phyloP scores from a whole-genome alignment of 257 asterid genomes.

The Forsythia viridissima region DNA sequence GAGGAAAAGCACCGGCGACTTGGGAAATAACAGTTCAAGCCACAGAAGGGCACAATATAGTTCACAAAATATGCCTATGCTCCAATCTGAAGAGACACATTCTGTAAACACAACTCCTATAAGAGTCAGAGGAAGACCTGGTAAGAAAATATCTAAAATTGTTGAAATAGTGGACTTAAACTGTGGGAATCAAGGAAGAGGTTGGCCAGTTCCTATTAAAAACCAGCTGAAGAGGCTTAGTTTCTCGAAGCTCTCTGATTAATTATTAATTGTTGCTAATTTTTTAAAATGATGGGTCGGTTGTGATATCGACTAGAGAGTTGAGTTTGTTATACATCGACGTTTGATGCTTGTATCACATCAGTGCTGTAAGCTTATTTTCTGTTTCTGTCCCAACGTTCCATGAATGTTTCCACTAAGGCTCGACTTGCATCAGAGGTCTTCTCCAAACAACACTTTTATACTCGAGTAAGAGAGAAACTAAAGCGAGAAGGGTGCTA shows the following conservation, averaged over 20 bases:
- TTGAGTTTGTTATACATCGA: background rate
- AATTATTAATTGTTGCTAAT: background rate
- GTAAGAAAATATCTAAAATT: constrained; percentile 16
- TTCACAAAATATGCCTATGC: constrained; percentile 28
- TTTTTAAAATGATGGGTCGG: background rate
- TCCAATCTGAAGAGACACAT: constrained; percentile 21
- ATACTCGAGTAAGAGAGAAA: too few relatives aligned
- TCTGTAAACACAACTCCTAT: constrained; percentile 20
- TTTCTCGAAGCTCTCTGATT: constrained; percentile 32
- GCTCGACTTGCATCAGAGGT: too few relatives aligned
- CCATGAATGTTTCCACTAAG: too few relatives aligned
- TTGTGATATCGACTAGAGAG: background rate
- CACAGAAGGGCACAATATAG: background rate
- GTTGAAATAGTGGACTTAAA: constrained; percentile 31
- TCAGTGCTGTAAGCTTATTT: too few relatives aligned
- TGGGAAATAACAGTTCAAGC: background rate
- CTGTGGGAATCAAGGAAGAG: constrained; percentile 25
- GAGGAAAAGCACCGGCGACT: background rate
- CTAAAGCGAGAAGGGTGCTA: too few relatives aligned
- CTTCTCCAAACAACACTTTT: too few relatives aligned
- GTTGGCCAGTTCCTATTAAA: constrained; percentile 21
- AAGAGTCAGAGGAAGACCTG: background rate
- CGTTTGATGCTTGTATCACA: background rate
- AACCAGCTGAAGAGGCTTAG: constrained; percentile 28
- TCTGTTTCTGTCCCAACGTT: too few relatives aligned